Base-by-base conservation (phyloP, 2,329 filamentous ascomycete genomes). In the Fusarium sp. region DNA sequence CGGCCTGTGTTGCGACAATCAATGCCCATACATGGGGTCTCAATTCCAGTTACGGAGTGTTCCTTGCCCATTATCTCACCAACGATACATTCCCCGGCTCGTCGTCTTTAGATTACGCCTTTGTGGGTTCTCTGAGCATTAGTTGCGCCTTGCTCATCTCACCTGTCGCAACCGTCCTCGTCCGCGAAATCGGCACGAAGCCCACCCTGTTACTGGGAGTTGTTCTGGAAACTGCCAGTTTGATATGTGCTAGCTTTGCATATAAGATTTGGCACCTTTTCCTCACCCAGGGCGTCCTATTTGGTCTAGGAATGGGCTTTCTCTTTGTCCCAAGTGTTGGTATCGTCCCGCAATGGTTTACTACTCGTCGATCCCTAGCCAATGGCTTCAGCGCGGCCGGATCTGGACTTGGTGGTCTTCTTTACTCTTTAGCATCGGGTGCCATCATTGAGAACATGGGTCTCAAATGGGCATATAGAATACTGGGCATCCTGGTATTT, bases 251-350 rank as follows among this genome's bases (percentile, higher is more conserved):
- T 9, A 93, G 90, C 16, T 95, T 94, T 76, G 89, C 92, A 0
- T 84, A 80, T 18, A 78, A 89, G 65, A 91, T 94, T 66, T 95
- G 93, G 92, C 93, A 96, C 38, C 86, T 96, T 1, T 91, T 95
- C 66, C 87, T 96, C 0, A 89, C 88, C 7, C 94, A 96, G 79
- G 94, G 94, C 6, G 78, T 95, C 4, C 89, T 91, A 63, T 95
- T 96, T 71, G 94, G 94, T n/a, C 81, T 92, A 24, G 93, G 93
- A 4, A 92, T 96, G 88, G 93, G 93, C 0, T 92, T 95, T 66
- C 84, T 92, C 11, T 96, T 95, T 79, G 92, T 93, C 1, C 89
- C 89, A 1, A 90, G 87, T 6, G 91, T 93, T 4, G 89, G 89
- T 37, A 88, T 94, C 13, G 86, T 93, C 0, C 89, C 93, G 2